Evolutionary conservation across 1,139 yeast genomes (phyloP), one percentile per base, ranked within the genome.

Genomic region (Candida neerlandica): DNA sequence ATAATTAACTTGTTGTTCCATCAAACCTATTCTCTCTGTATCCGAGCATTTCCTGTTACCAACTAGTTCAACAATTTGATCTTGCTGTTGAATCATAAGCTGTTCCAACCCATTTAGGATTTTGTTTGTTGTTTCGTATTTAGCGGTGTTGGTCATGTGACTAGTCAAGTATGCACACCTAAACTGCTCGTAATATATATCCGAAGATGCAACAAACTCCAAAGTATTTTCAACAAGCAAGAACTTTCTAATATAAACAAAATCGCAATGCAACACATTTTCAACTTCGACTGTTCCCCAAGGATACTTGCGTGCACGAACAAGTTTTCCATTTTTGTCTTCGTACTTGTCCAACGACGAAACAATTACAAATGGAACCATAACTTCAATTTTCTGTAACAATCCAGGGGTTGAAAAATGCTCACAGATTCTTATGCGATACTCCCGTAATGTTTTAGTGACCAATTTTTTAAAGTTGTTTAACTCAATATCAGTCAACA

Each of bases 221-320:
- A 84, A 75, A 76, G 86, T 76, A 56, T 85, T 71, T 23, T 76
- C 73, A 2, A 75, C 69, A 65, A 85, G 68, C 39, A 86, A 61
- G 7, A 84, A 62, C 11, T 75, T 72, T 55, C 84, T 77, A 52
- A 89, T 70, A 33, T 69, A 69, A 7, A 64, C 51, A 56, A 86
- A 86, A 61, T 89, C 96, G 65, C 95, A 84, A 60, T 84, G 88
- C 3, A 63, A 59, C 1, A 74, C 74, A 58, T 88, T 83, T 55
- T 85, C 91, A 35, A 86, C 82, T 55, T 88, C 90, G 4, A 86
- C 85, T 23, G 75, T 51, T 0, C 96, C 96, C 95, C 96, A 89
- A 10, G 70, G 73, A 64, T 87, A 89, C 55, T 74, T 70, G 57
- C 96, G 77, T 4, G 90, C 94, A 52, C 85, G 72, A 3, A 84